Evolutionary conservation across 768 basidiomycete genomes (phyloP), one percentile per base, ranked within the genome.

Genomic region (Termitomyces sp.): DNA sequence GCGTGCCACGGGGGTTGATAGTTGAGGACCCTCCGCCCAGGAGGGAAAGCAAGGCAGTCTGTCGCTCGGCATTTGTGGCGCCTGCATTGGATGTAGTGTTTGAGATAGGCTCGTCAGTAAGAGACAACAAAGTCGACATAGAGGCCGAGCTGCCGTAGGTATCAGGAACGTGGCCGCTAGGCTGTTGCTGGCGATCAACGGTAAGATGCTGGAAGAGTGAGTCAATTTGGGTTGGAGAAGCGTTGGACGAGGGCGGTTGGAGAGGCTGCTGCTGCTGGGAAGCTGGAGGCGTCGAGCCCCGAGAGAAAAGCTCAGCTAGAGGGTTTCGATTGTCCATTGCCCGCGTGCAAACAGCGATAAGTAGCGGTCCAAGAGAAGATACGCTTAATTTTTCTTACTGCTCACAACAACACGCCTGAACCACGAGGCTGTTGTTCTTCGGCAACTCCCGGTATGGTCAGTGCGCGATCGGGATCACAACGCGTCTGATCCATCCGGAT

Each of bases 1-100:
- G 50, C 11, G 53, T 34, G 31, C 65, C 20, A 57, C 69, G 67
- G 57, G 69, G 53, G 43, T 74, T 66, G 6, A 70, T 38, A 12
- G 73, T n/a, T 32, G 54, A 55, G n/a, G 55, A 17, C 17, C 36
- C 75, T 34, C 83, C 76, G 62, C 87, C 81, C 20, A 92, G 79
- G 36, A 92, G 78, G 61, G 87, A 87, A 48, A 93, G 78, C 53
- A 94, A 77, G 0, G 91, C 88, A 68, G 82, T 90, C 75, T 93
- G 90, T 61, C 87, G 81, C 58, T 93, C 91, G 0, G 83, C 74
- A 57, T 83, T 73, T 65, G 78, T 75, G 47, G 76, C 70, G 61
- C 73, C 76, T 59, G 77, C 72, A 57, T 76, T 73, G 37, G 83
- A 74, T 48, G 80, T 69, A 31, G 79, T 73, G 36, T 78, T 76